Evolutionary conservation across 345 rosid species (phyloP).

Genomic region (Hibiscus mutabilis): DNA sequence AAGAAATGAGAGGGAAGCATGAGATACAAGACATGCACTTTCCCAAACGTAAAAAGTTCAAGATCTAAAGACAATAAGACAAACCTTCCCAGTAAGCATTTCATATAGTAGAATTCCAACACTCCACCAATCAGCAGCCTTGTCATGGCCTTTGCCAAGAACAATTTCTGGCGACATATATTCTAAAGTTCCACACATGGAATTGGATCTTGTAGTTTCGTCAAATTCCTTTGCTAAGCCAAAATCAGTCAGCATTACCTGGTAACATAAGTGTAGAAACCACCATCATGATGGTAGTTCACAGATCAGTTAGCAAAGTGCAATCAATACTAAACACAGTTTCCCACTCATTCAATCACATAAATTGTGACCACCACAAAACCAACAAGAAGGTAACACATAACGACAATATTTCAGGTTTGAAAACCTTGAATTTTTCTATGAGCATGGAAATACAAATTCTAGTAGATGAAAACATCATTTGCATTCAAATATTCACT

Average conservation of each 20-base stretch:
- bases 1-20: not conserved
- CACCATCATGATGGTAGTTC: not conserved
- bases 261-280: not conserved
- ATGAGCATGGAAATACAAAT: slow-evolving; percentile 33
- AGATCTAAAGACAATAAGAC: not conserved
- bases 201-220: slow-evolving; percentile 82
- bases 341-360: not conserved
- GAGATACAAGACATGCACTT: not conserved
- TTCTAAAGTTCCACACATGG: slow-evolving; percentile 91
- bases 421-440: slow-evolving; percentile 30
- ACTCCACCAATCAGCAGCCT: slow-evolving; percentile 99
- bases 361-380: not conserved
- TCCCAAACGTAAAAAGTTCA: not conserved
- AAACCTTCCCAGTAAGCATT: slow-evolving; percentile 70
- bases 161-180: slow-evolving; percentile 96
- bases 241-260: slow-evolving; percentile 88
- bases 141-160: slow-evolving; percentile 87
- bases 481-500: no score
- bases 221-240: slow-evolving; percentile 89
- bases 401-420: slow-evolving; percentile 38
- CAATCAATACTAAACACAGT: not conserved
- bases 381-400: no score
- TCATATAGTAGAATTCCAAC: slow-evolving; percentile 82
- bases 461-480: not conserved
- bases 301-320: not conserved